Percentiles rank a stretch among this genome's conserved stretches.
phyloP scores from a whole-genome alignment of 2,329 filamentous ascomycete species.

The Emergomyces orientalis region DNA sequence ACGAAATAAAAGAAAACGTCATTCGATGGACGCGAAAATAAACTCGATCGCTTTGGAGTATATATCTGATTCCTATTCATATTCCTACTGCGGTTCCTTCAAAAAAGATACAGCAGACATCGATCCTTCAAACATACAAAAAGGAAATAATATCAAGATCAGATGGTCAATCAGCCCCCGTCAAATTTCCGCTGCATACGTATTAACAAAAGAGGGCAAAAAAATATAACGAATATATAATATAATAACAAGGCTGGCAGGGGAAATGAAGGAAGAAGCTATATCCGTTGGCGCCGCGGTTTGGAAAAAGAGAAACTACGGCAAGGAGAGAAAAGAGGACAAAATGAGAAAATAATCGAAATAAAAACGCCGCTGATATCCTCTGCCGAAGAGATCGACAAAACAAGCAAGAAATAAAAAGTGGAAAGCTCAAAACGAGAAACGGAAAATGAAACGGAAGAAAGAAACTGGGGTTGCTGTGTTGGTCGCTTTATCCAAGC shows the following conservation, averaged over 20 bases:
- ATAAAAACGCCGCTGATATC: neutral
- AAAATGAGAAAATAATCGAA: slow-evolving; percentile 2
- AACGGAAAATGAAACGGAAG: neutral
- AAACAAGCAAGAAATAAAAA: neutral
- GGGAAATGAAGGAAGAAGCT: slow-evolving; percentile 1
- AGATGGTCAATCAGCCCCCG: neutral
- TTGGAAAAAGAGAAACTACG: neutral
- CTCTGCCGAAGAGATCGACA: neutral
- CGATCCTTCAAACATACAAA: neutral
- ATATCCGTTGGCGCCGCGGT: neutral
- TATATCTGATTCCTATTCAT: neutral
- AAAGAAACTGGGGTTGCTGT: neutral
- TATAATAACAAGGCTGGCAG: neutral
- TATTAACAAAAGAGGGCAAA: neutral
- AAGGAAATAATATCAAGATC: neutral
- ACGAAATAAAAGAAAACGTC: neutral
- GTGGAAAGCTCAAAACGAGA: neutral
- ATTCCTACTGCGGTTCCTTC: neutral
- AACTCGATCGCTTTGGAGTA: neutral
- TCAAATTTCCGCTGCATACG: neutral
- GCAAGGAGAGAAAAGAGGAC: neutral
- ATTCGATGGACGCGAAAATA: neutral
- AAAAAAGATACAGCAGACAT: neutral
- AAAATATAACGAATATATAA: neutral
- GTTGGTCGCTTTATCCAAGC: neutral